A percentile compares a stretch with the other conserved stretches of the same genome.
Conservation (phyloP, 352 stramenopile species). For the Globisporangium canariense region DNA sequence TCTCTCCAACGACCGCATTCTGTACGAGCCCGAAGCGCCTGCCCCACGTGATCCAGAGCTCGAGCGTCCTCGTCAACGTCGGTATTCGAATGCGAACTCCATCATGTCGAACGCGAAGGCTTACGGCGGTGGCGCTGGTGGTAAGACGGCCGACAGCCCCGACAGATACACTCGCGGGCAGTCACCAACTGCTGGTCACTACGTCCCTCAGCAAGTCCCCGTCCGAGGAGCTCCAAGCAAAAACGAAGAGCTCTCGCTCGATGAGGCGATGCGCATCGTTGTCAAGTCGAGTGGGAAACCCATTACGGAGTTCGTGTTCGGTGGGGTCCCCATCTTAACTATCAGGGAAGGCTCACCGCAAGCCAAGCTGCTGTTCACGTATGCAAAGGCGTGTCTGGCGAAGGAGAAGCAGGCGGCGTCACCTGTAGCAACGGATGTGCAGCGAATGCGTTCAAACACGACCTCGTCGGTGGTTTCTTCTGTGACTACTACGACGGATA, state of each 20-base stretch:
- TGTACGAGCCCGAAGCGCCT: slow-evolving; percentile 8
- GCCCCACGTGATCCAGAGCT: slow-evolving; percentile 10
- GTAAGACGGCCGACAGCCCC: background rate
- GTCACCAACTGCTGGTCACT: background rate
- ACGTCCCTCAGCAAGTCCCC: background rate
- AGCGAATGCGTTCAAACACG: background rate
- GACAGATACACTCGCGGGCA: slow-evolving; percentile 8
- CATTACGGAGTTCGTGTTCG: slow-evolving; percentile 62
- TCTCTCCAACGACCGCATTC: slow-evolving; percentile 11
- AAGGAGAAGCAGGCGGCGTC: slow-evolving; percentile 30
- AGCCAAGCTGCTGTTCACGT: slow-evolving; percentile 64
- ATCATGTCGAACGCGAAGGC: background rate
- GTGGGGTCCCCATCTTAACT: slow-evolving; percentile 42
- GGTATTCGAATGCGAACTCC: slow-evolving; percentile 13
- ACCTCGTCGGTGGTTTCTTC: background rate
- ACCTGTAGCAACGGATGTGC: background rate
- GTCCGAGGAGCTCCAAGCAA: slow-evolving; percentile 10
- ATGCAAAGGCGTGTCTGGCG: slow-evolving; percentile 70
- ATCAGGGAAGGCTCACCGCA: slow-evolving; percentile 71
- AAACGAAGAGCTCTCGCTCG: slow-evolving; percentile 37
- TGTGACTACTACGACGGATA: background rate
- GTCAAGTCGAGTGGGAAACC: slow-evolving; percentile 55
- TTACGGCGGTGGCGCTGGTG: background rate
- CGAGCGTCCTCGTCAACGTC: slow-evolving; percentile 8
- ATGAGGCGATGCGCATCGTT: slow-evolving; percentile 46